Base-by-base conservation (phyloP, 148 eudicot species). In the Vaccinium myrtillus region DNA sequence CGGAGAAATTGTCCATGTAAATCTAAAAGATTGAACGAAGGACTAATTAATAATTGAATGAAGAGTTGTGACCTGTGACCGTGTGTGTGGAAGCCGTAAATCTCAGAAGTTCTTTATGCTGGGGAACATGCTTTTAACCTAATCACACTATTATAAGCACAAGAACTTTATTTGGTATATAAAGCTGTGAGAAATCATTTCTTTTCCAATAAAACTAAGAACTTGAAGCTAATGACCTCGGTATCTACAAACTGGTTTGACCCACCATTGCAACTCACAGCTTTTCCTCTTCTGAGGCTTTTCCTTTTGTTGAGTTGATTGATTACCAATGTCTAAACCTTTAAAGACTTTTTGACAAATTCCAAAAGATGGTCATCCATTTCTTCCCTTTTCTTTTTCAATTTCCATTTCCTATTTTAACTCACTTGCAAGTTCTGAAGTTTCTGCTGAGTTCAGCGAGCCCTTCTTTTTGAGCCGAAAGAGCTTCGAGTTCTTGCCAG, bases 361-460 rank as follows among this genome's bases (percentile, higher is more conserved):
- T 63, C 27, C 27, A 1, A 6, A 36, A 32, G 32, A 55, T 21
- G 10, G 50, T 19, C 14, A 79, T 79, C 65, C 13, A 50, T 69
- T 69, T 69, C 43, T 58, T 15, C 15, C 46, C 59, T 79, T 23
- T 1, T 18, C 39, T 27, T 54, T n/a, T 11, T 14, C 16, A 5
- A n/a, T 77, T 13, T 75, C 49, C 0, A 63, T 46, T 30, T 61
- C 27, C 15, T 11, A 48, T 61, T 48, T 23, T 11, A 48, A 86
- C 90, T 83, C 87, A 90, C 92, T 88, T 87, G 92, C 92, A 90
- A 86, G 92, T 81, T 81, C 89, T 90, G 67, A 90, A 90, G 81
- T 75, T 56, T 54, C 54, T 87, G 81, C 89, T 88, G 71, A 90
- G 86, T 80, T 90, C 86, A 50, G 81, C 39, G 55, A 88, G 63